Percentiles rank a stretch among this genome's conserved stretches.
phyloP scores from a whole-genome alignment of 2,329 filamentous ascomycete genomes.

The Mollisiaceae sp. region DNA sequence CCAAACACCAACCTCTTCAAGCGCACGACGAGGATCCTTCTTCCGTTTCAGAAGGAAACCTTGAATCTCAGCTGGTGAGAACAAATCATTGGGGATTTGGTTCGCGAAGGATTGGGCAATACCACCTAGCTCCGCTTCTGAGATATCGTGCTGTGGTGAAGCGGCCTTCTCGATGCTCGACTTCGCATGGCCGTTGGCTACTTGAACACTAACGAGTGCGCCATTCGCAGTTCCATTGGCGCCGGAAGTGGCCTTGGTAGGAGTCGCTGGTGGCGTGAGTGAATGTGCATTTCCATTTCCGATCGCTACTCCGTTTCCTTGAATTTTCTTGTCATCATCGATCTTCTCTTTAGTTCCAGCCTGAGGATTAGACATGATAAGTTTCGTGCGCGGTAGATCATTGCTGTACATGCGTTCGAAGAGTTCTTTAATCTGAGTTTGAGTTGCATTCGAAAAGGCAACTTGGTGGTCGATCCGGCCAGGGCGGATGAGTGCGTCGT shows the following conservation, averaged over 20 bases:
- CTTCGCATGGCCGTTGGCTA: not conserved
- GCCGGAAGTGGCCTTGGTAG: slow-evolving; percentile 10
- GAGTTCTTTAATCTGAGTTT: slow-evolving; percentile 59
- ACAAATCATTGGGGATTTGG: slow-evolving; percentile 56
- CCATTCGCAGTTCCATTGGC: not conserved
- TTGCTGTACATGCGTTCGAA: slow-evolving; percentile 65
- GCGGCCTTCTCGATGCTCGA: not conserved
- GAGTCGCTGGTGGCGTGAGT: slow-evolving; percentile 31
- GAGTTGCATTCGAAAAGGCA: slow-evolving; percentile 63
- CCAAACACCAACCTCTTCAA: slow-evolving; percentile 59
- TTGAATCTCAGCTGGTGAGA: slow-evolving; percentile 68
- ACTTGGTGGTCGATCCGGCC: slow-evolving; percentile 76
- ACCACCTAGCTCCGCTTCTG: slow-evolving; percentile 46
- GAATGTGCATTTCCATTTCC: not conserved
- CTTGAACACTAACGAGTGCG: not conserved
- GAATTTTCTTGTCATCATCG: not conserved
- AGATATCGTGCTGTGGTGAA: slow-evolving; percentile 30
- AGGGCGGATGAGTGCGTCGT: slow-evolving; percentile 75
- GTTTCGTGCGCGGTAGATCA: slow-evolving; percentile 41
- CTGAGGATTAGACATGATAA: slow-evolving; percentile 14
- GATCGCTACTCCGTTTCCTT: not conserved
- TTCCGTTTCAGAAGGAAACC: slow-evolving; percentile 68
- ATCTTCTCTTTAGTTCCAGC: not conserved
- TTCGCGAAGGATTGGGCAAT: slow-evolving; percentile 51
- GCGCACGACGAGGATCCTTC: slow-evolving; percentile 59